Conservation (phyloP, 1,284 basidiomycete species). For the Melampsora medusae region DNA sequence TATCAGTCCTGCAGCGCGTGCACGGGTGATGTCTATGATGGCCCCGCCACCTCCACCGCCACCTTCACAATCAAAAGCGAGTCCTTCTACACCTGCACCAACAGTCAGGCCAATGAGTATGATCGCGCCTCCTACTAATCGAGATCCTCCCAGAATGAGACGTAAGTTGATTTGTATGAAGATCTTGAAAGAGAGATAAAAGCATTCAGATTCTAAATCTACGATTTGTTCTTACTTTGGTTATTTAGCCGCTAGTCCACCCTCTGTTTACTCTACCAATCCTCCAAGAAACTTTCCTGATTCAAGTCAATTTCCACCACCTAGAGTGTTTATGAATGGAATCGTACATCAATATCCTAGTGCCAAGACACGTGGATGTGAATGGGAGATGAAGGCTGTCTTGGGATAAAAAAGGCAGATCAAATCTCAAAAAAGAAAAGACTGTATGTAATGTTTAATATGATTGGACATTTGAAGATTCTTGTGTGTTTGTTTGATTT, state of each 20-base stretch:
- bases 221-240: background rate
- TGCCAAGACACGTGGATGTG: constrained; percentile 24
- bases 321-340: constrained; percentile 20
- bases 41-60: background rate
- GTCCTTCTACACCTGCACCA: background rate
- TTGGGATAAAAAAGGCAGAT: background rate
- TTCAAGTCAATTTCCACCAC: constrained; percentile 33
- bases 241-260: constrained; percentile 34
- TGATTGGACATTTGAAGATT: no score
- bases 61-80: background rate
- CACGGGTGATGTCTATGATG: constrained; percentile 15
- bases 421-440: no score
- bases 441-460: no score
- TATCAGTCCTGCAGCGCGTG: constrained; percentile 10
- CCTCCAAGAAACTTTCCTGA: constrained; percentile 40
- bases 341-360: constrained; percentile 40
- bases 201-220: no score
- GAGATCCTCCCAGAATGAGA: constrained; percentile 19
- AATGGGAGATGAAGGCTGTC: constrained; percentile 34
- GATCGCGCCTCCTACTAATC: constrained; percentile 17
- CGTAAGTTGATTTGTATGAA: constrained; percentile 19
- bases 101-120: constrained; percentile 30
- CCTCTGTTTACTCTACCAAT: constrained; percentile 24
- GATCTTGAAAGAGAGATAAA: background rate
- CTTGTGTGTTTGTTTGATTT: no score